Base-by-base conservation (phyloP, 768 basidiomycete species). In the Tylopilus vinaceipallidus region DNA sequence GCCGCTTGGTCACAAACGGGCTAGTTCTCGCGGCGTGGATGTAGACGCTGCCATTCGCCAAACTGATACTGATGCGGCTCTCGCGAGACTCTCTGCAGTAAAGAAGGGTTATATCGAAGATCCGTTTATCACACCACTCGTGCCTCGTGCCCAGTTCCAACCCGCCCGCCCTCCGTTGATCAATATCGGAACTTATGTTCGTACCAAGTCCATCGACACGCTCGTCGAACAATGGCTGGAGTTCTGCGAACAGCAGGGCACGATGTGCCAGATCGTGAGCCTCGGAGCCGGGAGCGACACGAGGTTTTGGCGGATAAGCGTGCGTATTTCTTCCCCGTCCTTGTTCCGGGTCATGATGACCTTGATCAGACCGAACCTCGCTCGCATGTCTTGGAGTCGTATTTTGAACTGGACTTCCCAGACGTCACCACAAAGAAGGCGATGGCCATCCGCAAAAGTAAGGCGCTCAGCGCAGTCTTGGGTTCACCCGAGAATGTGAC, bases 271-370 rank as follows among this genome's bases (percentile, higher is more conserved):
- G 74, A 85, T 98, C 46, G 80, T 98, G n/a, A 95, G 91, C 67
- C 68, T 98, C 26, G 97, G 97, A 0, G 88, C 95, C 2, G 97
- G 97, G 20, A 98, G 91, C 59, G 97, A 99, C 71, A 93, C 93
- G 3, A 75, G 97, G 45, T 98, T 90, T 65, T 99, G 95, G 94
- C 77, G 94, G 48, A 73, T 95, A 59, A 79, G 76, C 73, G 92
- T 91, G 71, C 71, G 88, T 50, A 36, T 35, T 38, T 47, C 19
- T n/a, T 22, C 39, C 42, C 45, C 33, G 29, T 20, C 47, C 19
- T 32, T 12, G 33, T 26, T 17, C 36, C 47, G 55, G 59, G 17
- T 59, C 11, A 52, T 45, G 38, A 47, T 35, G 32, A 52, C 49
- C 22, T 24, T 19, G n/a, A 53, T 52, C 71, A 91, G 88, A 77